Evolutionary conservation across 1,139 yeast genomes (phyloP).

Genomic region (Pichia sp.): DNA sequence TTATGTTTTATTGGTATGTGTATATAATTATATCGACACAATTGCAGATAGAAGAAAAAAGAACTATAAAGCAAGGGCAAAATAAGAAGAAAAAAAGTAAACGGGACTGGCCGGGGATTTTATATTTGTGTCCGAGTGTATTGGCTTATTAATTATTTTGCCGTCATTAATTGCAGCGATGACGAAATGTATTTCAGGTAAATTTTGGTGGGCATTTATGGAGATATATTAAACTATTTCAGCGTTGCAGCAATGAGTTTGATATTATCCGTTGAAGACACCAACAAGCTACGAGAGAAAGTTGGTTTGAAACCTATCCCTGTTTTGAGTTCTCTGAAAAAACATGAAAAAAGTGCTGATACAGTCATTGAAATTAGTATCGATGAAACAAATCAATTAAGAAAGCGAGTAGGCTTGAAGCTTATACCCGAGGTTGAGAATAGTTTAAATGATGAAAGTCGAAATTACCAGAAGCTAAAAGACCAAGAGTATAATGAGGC

Average conservation of each 20-base stretch:
- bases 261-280: conserved; percentile 18
- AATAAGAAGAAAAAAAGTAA: too few species aligned
- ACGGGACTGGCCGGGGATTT: too few species aligned
- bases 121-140: too few species aligned
- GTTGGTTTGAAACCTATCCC: conserved; percentile 23
- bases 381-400: conserved; percentile 26
- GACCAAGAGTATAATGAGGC: conserved; percentile 6
- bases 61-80: neutral
- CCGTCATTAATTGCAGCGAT: too few species aligned
- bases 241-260: conserved; percentile 14
- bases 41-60: neutral
- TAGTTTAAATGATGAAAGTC: conserved; percentile 28
- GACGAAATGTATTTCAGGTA: too few species aligned
- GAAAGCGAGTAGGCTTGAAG: conserved; percentile 21
- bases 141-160: too few species aligned
- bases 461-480: conserved; percentile 19
- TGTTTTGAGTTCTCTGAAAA: neutral
- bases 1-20: neutral
- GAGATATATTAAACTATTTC: too few species aligned
- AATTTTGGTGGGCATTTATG: too few species aligned
- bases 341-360: neutral
- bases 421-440: conserved; percentile 15
- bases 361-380: conserved; percentile 16
- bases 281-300: conserved; percentile 19
- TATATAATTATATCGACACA: too few species aligned